These are phyloP conservation scores for Pichia terricola DNA, from an alignment of 1,139 yeast species.

Conservation along the genomic window DNA sequence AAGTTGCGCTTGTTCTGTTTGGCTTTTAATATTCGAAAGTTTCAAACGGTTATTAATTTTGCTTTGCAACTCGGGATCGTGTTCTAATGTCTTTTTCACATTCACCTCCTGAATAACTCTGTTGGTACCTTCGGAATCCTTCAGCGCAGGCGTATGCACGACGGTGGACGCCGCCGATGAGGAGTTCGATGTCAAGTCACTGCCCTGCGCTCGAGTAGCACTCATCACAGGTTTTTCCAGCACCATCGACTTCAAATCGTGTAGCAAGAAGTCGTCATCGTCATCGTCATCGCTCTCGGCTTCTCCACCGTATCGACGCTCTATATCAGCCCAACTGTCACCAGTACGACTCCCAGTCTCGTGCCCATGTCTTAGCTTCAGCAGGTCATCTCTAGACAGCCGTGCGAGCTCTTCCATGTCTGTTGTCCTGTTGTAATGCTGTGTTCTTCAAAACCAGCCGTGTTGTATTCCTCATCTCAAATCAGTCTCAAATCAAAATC, in stretches of 20 bases:
- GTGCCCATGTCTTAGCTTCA: too few relatives aligned
- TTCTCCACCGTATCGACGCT: neutral
- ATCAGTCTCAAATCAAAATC: too few relatives aligned
- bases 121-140: constrained; percentile 4
- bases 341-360: too few relatives aligned
- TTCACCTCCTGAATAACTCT: constrained; percentile 1
- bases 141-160: constrained; percentile 13
- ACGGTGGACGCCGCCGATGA: constrained; percentile 24
- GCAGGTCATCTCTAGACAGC: too few relatives aligned
- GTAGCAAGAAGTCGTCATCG: constrained; percentile 17
- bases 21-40: neutral
- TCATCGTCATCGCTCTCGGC: neutral
- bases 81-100: constrained; percentile 11
- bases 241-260: constrained; percentile 6
- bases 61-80: constrained; percentile 10
- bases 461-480: too few relatives aligned
- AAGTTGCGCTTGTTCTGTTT: too few relatives aligned
- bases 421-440: too few relatives aligned
- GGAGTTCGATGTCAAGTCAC: constrained; percentile 4
- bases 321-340: too few relatives aligned
- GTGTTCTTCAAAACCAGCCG: too few relatives aligned
- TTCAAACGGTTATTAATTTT: constrained; percentile 7
- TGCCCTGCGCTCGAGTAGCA: neutral
- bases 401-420: too few relatives aligned
- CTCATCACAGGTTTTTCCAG: neutral